phyloP scores from a whole-genome alignment of 169 alveolate species.

The Babesia bovis region DNA sequence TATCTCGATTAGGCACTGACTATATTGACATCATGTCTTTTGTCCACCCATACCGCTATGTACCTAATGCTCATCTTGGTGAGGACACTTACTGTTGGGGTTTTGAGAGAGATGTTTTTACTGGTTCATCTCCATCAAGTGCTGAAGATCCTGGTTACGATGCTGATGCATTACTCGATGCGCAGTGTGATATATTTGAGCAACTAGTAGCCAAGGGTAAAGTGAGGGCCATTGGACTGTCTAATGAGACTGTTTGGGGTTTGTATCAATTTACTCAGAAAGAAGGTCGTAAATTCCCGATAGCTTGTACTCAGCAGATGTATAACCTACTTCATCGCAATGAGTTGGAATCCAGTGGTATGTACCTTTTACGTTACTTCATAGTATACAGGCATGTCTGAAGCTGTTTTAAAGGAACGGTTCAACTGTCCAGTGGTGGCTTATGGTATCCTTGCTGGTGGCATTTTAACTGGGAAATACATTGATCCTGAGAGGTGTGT shows the following conservation, averaged over 20 bases:
- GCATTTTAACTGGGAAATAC: conserved; percentile 84
- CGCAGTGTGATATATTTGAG: conserved; percentile 72
- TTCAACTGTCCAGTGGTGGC: conserved; percentile 81
- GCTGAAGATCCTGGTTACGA: conserved; percentile 3
- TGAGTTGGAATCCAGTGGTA: conserved; percentile 75
- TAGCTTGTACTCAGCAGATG: conserved; percentile 71
- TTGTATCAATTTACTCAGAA: conserved; percentile 70
- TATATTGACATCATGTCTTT: conserved; percentile 76
- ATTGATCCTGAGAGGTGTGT: conserved; percentile 82
- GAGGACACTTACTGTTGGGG: conserved; percentile 85
- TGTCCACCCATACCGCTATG: conserved; percentile 79
- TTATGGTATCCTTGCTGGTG: conserved; percentile 84
- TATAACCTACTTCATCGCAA: conserved; percentile 80
- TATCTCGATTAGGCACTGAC: conserved; percentile 71
- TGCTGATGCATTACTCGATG: conserved; percentile 30
- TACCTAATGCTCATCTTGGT: conserved; percentile 75
- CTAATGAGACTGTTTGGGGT: conserved; percentile 84
- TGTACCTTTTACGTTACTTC: neutral
- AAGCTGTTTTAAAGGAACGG: conserved; percentile 68
- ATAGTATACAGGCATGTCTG: conserved; percentile 70
- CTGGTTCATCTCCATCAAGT: conserved; percentile 4
- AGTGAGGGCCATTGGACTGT: conserved; percentile 76
- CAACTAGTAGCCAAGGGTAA: conserved; percentile 76
- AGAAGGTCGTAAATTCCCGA: conserved; percentile 48
- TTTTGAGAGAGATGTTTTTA: conserved; percentile 49